Evolutionary conservation across 1,139 yeast genomes (phyloP), one percentile per base, ranked within the genome.

Genomic region (Wickerhamomyces sp.): DNA sequence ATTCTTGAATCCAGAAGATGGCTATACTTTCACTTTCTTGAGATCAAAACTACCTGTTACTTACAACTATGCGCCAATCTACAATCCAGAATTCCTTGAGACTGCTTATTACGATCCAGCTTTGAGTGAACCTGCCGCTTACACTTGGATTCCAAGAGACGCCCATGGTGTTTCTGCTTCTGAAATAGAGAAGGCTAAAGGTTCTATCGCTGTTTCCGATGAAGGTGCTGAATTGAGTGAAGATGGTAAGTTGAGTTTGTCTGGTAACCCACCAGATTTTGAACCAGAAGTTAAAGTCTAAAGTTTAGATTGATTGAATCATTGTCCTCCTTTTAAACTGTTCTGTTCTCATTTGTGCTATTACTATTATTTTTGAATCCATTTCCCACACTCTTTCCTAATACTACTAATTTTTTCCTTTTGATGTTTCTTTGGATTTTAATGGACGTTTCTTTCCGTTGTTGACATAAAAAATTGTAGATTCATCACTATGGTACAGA

Each of bases 121-220:
- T 36, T 78, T 82, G 23, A 63, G 62, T 17, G 80, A 75, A 29
- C 69, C 66, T 22, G 78, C 72, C 46, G 86, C 87, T 13, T 72
- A 72, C 30, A 66, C 81, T 34, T 83, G 93, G 93, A 64, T 80
- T 44, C 77, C 83, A 28, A 67, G 61, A 42, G 93, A 83, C 57
- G 70, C 75, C 19, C 62, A 81, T 73, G 91, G 91, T 16, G 68
- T 83, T 30, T 74, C 86, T 4, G 71, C 68, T 37, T 68, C 70
- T 39, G 79, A 77, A 54, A 77, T 78, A 51, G 66, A 65, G 31
- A 70, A 74, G 47, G 70, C 86, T n/a, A 54, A 64, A 23, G 77
- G 71, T 30, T 61, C 70, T 29, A 76, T 80, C 26, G 72, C 72
- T 38, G 79, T 78, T 15, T 62, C 70, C 36, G 82, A 81, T 52